Conservation (phyloP, 768 basidiomycete genomes). For the Collybia sp. region DNA sequence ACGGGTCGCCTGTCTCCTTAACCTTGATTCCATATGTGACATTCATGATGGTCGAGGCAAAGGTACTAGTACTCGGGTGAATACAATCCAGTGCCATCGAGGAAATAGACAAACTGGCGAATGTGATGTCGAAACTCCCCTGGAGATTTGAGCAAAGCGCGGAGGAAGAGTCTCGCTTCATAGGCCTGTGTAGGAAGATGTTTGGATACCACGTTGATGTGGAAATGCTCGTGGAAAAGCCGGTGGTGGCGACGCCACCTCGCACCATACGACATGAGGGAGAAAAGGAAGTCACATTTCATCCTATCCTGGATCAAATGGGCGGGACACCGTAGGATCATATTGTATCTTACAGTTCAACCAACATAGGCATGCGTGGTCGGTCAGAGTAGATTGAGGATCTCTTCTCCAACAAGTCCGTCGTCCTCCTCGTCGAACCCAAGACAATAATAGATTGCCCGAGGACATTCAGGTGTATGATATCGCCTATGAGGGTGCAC, state of each 20-base stretch:
- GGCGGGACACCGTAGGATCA: too few relatives aligned
- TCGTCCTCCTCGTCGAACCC: slow-evolving; percentile 7
- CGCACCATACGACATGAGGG: slow-evolving; percentile 22
- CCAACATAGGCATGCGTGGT: slow-evolving; percentile 1
- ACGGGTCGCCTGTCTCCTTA: neutral
- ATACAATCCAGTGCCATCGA: neutral
- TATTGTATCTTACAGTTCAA: neutral
- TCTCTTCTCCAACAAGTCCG: slow-evolving; percentile 11
- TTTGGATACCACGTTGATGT: slow-evolving; percentile 9
- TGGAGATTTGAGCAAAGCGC: slow-evolving; percentile 9
- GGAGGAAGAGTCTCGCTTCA: slow-evolving; percentile 17
- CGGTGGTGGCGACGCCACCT: slow-evolving; percentile 23
- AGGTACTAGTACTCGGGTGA: neutral
- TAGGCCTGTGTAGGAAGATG: slow-evolving; percentile 17
- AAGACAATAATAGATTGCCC: slow-evolving; percentile 9
- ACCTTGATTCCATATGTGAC: slow-evolving; percentile 7
- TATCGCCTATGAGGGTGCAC: slow-evolving; percentile 7
- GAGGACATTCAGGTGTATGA: slow-evolving; percentile 9
- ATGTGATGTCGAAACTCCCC: slow-evolving; percentile 10
- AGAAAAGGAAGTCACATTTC: too few relatives aligned
- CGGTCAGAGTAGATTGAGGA: slow-evolving; percentile 10
- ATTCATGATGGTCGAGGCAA: neutral
- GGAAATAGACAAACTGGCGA: slow-evolving; percentile 3
- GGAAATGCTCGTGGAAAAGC: slow-evolving; percentile 21
- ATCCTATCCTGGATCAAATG: too few relatives aligned